Percentiles rank a stretch among this genome's conserved stretches.
These are phyloP conservation scores for Acidiella bohemica DNA, from an alignment of 495 filamentous ascomycete species.

Conservation along the genomic window DNA sequence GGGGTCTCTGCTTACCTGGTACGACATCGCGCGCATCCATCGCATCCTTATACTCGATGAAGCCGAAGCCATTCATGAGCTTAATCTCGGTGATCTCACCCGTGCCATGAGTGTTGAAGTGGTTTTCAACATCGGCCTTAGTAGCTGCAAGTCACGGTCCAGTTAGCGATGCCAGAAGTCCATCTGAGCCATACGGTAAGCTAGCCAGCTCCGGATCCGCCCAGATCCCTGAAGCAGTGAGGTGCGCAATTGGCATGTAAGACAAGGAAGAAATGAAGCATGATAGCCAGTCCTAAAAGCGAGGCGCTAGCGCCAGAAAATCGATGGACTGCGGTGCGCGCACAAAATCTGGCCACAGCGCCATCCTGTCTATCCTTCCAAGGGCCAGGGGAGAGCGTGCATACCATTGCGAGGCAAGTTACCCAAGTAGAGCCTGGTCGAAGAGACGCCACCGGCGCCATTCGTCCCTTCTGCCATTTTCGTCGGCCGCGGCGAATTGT, in stretches of 20 bases:
- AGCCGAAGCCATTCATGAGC: slow-evolving; percentile 98
- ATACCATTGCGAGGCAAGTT: slow-evolving; percentile 94
- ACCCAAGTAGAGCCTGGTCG: slow-evolving; percentile 89
- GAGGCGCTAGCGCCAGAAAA: slow-evolving; percentile 3
- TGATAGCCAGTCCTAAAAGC: slow-evolving; percentile 15
- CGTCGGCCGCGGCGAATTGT: background rate
- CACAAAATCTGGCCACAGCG: too few relatives aligned
- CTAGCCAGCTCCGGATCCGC: slow-evolving; percentile 19
- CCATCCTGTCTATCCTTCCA: too few relatives aligned
- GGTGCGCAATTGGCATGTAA: too few relatives aligned
- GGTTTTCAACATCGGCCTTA: slow-evolving; percentile 89
- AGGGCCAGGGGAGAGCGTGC: slow-evolving; percentile 33
- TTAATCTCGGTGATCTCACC: slow-evolving; percentile 98
- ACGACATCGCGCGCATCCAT: slow-evolving; percentile 96
- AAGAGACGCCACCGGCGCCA: slow-evolving; percentile 48
- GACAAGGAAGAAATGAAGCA: too few relatives aligned
- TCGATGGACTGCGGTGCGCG: too few relatives aligned
- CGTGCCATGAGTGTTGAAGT: slow-evolving; percentile 88
- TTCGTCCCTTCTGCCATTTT: slow-evolving; percentile 4
- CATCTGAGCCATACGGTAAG: slow-evolving; percentile 1
- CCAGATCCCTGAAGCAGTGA: too few relatives aligned
- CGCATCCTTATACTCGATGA: slow-evolving; percentile 96
- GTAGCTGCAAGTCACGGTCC: slow-evolving; percentile 49
- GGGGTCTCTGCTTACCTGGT: slow-evolving; percentile 76
- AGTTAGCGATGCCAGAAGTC: slow-evolving; percentile 25